Base-by-base conservation (phyloP, 768 basidiomycete genomes). In the Termitomyces titanicus region DNA sequence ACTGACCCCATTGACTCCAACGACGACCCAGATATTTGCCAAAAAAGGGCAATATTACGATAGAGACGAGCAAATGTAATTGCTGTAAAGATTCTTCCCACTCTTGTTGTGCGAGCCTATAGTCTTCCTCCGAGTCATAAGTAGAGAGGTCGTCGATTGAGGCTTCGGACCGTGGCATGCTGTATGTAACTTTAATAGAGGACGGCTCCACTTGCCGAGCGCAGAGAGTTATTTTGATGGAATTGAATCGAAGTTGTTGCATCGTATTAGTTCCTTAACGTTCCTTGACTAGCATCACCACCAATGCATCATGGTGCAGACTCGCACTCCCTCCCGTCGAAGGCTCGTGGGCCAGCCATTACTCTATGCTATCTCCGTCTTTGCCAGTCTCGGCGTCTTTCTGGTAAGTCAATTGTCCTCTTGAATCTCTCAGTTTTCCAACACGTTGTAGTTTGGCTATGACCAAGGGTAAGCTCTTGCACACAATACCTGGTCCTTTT, bases 61-160 rank as follows among this genome's bases (percentile, higher is more conserved):
- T 77, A 35, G 88, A 81, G 50, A 91, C 71, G 18, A 96, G 81
- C 66, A 92, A 82, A 66, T 89, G 86, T 43, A 97, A 79, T 68
- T 97, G 93, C 57, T 85, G 73, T 47, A 96, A 65, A 64, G 88
- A 91, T 70, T 97, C 94, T 64, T 94, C 88, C 94, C 94, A 96
- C 74, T 97, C 94, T 67, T 88, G 80, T 70, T 94, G 89, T 2
- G 90, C 89, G 45, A 88, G 74, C 38, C 77, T 82, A 62, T 82
- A 84, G 63, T 93, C 90, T 55, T 89, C 88, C 59, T 84, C 82
- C 2, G 78, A 77, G 67, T 85, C 84, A 66, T 81, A 83, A 12
- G 79, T 67, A 18, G 78, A 79, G 40, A 81, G 69, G 53, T 81
- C 80, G 71, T 89, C 88, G 55, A 87, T 64, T 33, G 86, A 90